Evolutionary conservation across 805 yeast genomes (phyloP).

Genomic region (Allodekkera sacchari): DNA sequence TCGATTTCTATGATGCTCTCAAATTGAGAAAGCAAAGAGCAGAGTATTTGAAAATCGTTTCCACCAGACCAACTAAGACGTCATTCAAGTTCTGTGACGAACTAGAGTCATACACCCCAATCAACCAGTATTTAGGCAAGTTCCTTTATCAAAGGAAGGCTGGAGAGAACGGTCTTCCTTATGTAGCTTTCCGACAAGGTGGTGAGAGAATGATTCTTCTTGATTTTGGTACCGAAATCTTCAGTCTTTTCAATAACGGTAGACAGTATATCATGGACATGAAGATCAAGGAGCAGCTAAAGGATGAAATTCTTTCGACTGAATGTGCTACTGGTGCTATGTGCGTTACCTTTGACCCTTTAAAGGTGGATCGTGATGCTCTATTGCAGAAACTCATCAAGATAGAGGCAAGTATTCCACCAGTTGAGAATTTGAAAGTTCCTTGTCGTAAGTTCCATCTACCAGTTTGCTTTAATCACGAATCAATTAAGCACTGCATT

Average conservation of each 20-base stretch:
- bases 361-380: conserved; percentile 7
- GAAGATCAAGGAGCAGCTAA: conserved; percentile 5
- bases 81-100: conserved; percentile 10
- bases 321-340: conserved; percentile 21
- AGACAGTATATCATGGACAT: conserved; percentile 21
- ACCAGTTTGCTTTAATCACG: conserved; percentile 21
- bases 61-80: conserved; percentile 7
- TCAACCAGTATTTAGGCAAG: conserved; percentile 7
- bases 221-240: conserved; percentile 24
- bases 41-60: conserved; percentile 10
- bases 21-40: conserved; percentile 12
- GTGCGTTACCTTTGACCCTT: conserved; percentile 18
- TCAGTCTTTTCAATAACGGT: conserved; percentile 24
- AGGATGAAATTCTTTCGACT: conserved; percentile 9
- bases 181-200: conserved; percentile 19
- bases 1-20: conserved; percentile 18
- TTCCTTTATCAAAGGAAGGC: conserved; percentile 10
- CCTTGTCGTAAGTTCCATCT: conserved; percentile 19
- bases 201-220: conserved; percentile 26
- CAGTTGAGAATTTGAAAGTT: conserved; percentile 17
- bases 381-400: conserved; percentile 11
- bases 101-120: conserved; percentile 6
- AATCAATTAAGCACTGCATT: conserved; percentile 17
- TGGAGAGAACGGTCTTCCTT: conserved; percentile 10
- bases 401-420: conserved; percentile 18